phyloP scores from a whole-genome alignment of 2,329 filamentous ascomycete genomes.

The Salinomyces thailandicus region DNA sequence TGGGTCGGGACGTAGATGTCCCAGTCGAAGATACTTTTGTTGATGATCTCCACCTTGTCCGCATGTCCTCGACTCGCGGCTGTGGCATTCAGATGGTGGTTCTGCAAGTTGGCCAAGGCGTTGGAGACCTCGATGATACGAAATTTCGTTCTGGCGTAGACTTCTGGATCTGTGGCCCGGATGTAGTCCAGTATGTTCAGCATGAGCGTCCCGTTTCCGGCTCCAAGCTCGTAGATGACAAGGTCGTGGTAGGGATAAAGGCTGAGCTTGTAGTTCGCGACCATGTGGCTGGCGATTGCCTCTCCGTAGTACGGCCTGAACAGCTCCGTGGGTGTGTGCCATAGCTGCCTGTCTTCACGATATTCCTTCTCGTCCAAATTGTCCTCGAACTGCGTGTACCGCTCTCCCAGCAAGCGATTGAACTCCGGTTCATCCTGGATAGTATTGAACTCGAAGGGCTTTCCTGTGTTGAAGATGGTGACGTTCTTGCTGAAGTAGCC shows the following conservation, averaged over 20 bases:
- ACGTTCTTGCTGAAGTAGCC: slow-evolving; percentile 27
- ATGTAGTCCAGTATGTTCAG: slow-evolving; percentile 96
- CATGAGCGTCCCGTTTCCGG: slow-evolving; percentile 95
- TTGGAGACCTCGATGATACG: slow-evolving; percentile 93
- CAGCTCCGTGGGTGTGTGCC: slow-evolving; percentile 96
- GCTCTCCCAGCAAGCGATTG: slow-evolving; percentile 60
- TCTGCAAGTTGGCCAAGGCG: slow-evolving; percentile 67
- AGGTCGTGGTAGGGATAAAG: slow-evolving; percentile 93
- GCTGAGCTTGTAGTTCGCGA: slow-evolving; percentile 90
- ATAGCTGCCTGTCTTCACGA: slow-evolving; percentile 75
- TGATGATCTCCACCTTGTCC: slow-evolving; percentile 86
- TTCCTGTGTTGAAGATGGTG: slow-evolving; percentile 70
- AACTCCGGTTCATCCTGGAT: slow-evolving; percentile 82
- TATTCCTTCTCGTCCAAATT: slow-evolving; percentile 61
- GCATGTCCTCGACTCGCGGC: slow-evolving; percentile 64
- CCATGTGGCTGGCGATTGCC: slow-evolving; percentile 88
- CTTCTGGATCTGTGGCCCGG: slow-evolving; percentile 74
- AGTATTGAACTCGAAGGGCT: slow-evolving; percentile 76
- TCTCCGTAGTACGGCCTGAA: slow-evolving; percentile 96
- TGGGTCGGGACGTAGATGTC: slow-evolving; percentile 74
- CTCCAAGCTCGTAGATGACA: slow-evolving; percentile 97
- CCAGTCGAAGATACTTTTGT: slow-evolving; percentile 93
- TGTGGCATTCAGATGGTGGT: slow-evolving; percentile 54
- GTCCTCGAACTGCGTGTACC: slow-evolving; percentile 88
- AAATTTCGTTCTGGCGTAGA: slow-evolving; percentile 88